phyloP scores from a whole-genome alignment of 176 grass and related monocot genomes.

The Triticum urartu region DNA sequence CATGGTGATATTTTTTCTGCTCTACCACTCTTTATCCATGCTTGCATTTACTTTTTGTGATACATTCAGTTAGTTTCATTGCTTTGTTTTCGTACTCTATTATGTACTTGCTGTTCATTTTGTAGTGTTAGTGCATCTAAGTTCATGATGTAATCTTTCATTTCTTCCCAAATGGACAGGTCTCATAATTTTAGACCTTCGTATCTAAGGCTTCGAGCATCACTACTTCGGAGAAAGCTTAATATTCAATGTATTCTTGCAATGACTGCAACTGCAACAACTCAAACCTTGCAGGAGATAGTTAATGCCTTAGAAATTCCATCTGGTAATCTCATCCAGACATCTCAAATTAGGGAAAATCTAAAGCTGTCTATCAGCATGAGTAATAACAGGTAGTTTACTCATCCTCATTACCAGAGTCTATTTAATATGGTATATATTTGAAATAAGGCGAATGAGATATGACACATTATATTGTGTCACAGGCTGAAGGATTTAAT shows the following conservation, averaged over 20 bases:
- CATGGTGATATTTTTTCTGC: neutral
- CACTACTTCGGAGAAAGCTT: slow-evolving; percentile 72
- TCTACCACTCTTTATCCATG: neutral
- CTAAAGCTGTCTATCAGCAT: slow-evolving; percentile 61
- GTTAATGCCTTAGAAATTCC: slow-evolving; percentile 83
- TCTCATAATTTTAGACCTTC: slow-evolving; percentile 98
- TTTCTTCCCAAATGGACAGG: slow-evolving; percentile 47
- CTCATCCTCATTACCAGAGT: neutral
- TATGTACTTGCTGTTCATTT: neutral
- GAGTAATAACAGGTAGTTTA: slow-evolving; percentile 74
- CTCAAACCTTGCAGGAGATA: slow-evolving; percentile 78
- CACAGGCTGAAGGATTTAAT: slow-evolving; percentile 86
- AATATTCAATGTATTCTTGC: slow-evolving; percentile 86
- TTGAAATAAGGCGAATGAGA: slow-evolving; percentile 26
- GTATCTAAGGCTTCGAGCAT: slow-evolving; percentile 88
- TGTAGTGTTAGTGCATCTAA: slow-evolving; percentile 13
- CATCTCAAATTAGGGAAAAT: slow-evolving; percentile 76
- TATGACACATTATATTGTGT: slow-evolving; percentile 21
- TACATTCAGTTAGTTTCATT: slow-evolving; percentile 7
- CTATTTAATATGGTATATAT: slow-evolving; percentile 10
- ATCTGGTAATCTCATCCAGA: slow-evolving; percentile 59
- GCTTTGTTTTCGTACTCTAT: neutral
- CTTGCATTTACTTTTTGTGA: neutral
- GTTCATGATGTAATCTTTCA: slow-evolving; percentile 24
- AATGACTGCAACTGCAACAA: slow-evolving; percentile 96